Conservation (phyloP, 805 yeast species). For the Candida vartiovaarae region DNA sequence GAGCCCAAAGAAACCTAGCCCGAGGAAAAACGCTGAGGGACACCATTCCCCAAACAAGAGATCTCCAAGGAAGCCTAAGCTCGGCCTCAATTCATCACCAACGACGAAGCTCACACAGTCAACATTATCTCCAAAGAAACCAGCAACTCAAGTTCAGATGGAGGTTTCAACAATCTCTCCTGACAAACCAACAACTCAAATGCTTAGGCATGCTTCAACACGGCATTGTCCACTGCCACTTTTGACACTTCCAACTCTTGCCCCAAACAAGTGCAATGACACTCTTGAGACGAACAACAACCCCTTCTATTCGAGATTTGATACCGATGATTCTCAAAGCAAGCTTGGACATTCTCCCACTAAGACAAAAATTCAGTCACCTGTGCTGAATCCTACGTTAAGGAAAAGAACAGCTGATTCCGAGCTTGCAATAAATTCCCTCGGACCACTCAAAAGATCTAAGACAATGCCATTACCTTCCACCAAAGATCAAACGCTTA, state of each 20-base stretch:
- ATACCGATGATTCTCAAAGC: not conserved
- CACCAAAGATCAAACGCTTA: too few relatives aligned
- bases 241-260: not conserved
- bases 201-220: not conserved
- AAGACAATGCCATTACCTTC: too few relatives aligned
- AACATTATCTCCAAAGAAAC: not conserved
- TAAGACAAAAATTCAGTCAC: not conserved
- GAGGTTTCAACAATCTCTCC: too few relatives aligned
- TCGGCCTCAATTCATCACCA: not conserved
- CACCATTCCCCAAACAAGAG: not conserved
- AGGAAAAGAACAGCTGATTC: too few relatives aligned
- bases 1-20: conserved; percentile 1
- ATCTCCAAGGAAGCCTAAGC: not conserved
- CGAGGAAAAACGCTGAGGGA: not conserved
- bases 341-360: not conserved
- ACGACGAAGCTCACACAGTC: not conserved
- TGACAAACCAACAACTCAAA: not conserved
- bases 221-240: not conserved
- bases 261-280: not conserved
- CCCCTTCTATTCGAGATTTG: too few relatives aligned
- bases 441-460: too few relatives aligned
- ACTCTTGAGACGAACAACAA: too few relatives aligned
- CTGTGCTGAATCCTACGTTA: too few relatives aligned
- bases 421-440: too few relatives aligned
- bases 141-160: not conserved